Evolutionary conservation across 495 filamentous ascomycete species (phyloP).

Genomic region (Elasticomyces elasticus): DNA sequence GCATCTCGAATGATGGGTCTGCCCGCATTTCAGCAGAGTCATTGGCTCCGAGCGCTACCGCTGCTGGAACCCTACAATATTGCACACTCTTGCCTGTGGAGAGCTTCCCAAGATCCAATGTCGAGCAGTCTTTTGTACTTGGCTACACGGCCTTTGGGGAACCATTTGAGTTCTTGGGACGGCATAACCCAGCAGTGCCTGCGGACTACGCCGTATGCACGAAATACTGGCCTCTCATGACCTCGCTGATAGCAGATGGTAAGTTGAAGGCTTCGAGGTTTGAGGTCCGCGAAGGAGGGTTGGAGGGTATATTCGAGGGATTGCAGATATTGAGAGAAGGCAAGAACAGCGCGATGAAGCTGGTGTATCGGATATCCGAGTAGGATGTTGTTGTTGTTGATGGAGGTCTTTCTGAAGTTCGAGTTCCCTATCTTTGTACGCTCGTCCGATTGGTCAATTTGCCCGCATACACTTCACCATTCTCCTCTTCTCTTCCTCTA

Average conservation of each 20-base stretch:
- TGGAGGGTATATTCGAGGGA: background rate
- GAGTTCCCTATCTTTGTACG: too few species aligned
- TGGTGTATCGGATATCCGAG: background rate
- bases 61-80: background rate
- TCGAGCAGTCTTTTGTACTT: background rate
- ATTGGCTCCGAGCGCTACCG: background rate
- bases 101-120: too few species aligned
- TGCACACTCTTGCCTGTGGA: background rate
- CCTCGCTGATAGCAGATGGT: background rate
- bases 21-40: background rate
- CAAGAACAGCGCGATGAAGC: constrained; percentile 32
- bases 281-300: background rate
- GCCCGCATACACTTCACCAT: too few species aligned
- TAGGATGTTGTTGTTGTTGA: too few species aligned
- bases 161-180: background rate
- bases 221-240: background rate
- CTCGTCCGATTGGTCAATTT: too few species aligned
- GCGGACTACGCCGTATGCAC: too few species aligned
- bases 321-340: background rate
- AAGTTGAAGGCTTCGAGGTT: background rate
- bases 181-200: too few species aligned
- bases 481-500: too few species aligned
- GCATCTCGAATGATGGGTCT: background rate
- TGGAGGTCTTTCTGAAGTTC: background rate
- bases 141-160: background rate